Evolutionary conservation across 345 rosid species (phyloP), one percentile per base, ranked within the genome.

Genomic region (Citrus hindsii): DNA sequence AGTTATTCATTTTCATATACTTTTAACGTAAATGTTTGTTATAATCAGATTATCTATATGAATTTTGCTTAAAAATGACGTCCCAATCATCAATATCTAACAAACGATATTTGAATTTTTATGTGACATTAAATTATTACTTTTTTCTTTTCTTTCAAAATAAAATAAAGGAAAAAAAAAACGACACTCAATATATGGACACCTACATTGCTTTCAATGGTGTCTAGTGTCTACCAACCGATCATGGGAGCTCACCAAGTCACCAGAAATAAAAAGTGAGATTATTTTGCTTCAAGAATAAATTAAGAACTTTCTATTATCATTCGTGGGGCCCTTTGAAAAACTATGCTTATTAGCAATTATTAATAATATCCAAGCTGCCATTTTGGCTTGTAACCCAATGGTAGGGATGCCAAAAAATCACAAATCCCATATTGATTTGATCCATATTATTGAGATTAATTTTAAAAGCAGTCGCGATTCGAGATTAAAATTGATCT

Each of bases 201-300:
- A 28, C 60, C 25, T 19, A 6, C 32, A 67, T 67, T 72, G 62
- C 79, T 24, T 69, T 76, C 78, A 22, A 30, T 12, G 67, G 71
- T 6, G 4, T 5, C 63, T 3, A 21, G 16, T 12, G 51, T 46
- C 51, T 46, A 46, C 69, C 70, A 75, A 32, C 71, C 62, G 30
- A 33, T 46, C 73, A 61, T 48, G 22, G 28, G 24, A 48, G 19
- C 13, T 69, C 62, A 60, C 27, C 38, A 19, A 18, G 10, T 38
- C 42, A 38, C 42, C 42, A 27, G 38, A 6, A 6, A 40, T 2
- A 25, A 33, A 33, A 56, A 3, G 22, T n/a, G 14, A 60, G 21
- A 60, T 62, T 40, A 28, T 42, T 40, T 74, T 74, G 77, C 59
- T 42, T 62, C 28, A 40, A 27, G 40, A 61, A 25, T 28, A 42